Evolutionary conservation across 352 stramenopile species (phyloP), one percentile per base, ranked within the genome.

Genomic region (Thalassiosira tumida): DNA sequence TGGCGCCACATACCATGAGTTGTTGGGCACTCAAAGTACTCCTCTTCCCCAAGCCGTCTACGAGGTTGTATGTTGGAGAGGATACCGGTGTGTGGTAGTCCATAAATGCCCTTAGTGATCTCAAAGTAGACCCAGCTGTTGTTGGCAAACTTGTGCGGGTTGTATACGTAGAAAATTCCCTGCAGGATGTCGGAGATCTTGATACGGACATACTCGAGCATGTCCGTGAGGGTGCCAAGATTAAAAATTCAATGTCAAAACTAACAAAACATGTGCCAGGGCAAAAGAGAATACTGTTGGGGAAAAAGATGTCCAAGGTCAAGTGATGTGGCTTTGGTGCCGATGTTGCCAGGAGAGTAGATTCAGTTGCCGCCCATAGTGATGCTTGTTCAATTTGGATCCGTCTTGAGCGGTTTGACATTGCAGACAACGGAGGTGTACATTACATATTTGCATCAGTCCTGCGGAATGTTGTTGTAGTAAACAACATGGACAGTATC

Each of bases 1-100:
- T n/a, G n/a, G n/a, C n/a, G n/a, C 86, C 86, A 94, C 2, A 95
- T 81, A n/a, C 92, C 92, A 13, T 80, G 86, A 13, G 84, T 93
- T 54, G 82, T 79, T 1, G 13, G 37, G 13, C 13, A 21, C 41
- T 74, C 64, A 38, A 70, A 64, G 62, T 91, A 93, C 5, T 80
- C 78, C 26, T 72, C 10, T 31, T 17, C 26, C 14, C 15, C 37
- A 2, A 91, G 67, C 3, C 67, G 73, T 14, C 80, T 37, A 7
- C 10, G 14, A 33, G 85, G 79, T 26, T 35, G 31, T 24, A 88
- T 43, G 33, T 91, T 51, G 47, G 82, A 64, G 15, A 93, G 81
- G 14, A 72, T 67, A 31, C 87, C 87, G 0, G 54, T 62, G n/a
- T 86, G 62, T 0, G 40, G 29, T n/a, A 73, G 70, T 4, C 86